Evolutionary conservation across 345 rosid genomes (phyloP).

Genomic region (Eucalyptus sp.): DNA sequence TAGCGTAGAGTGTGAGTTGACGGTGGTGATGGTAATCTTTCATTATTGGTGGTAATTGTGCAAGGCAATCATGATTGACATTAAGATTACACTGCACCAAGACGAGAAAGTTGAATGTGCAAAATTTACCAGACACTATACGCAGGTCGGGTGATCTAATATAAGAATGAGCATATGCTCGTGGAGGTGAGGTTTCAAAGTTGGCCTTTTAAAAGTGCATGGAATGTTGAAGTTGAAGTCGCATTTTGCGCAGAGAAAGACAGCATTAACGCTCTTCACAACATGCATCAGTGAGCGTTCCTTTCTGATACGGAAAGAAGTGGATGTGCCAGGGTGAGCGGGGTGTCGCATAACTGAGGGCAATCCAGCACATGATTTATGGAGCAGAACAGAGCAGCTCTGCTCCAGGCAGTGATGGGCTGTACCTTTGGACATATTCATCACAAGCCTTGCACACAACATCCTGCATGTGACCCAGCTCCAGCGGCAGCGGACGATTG

Average conservation of each 20-base stretch:
- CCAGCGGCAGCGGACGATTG: background rate
- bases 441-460: background rate
- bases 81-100: background rate
- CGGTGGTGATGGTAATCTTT: rapidly evolving
- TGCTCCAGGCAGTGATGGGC: background rate
- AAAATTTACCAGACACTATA: background rate
- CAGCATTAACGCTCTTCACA: background rate
- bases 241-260: background rate
- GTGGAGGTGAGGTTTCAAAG: background rate
- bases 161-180: too few species aligned
- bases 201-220: background rate
- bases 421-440: too few species aligned
- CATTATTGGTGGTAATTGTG: background rate
- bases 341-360: too few species aligned
- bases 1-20: too few species aligned
- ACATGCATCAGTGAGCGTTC: too few species aligned
- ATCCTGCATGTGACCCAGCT: background rate
- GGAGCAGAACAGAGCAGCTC: background rate
- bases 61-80: too few species aligned
- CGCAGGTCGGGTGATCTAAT: too few species aligned
- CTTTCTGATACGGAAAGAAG: too few species aligned
- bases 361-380: too few species aligned
- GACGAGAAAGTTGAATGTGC: too few species aligned
- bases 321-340: too few species aligned
- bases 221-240: background rate